Evolutionary conservation across 2,329 filamentous ascomycete species (phyloP).

Genomic region (Exophiala sideris): DNA sequence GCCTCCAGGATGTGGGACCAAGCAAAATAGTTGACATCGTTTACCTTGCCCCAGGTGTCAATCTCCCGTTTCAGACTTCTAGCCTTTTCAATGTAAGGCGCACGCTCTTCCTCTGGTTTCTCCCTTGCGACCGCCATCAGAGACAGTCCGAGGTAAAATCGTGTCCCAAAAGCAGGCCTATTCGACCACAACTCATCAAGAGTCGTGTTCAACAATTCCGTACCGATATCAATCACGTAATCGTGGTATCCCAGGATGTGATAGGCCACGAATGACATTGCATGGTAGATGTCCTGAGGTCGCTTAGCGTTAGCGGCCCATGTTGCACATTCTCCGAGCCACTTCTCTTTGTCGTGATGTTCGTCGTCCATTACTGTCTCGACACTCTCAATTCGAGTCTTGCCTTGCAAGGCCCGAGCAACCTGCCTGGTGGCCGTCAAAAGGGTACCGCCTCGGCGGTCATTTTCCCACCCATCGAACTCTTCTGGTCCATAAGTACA

Average conservation of each 20-base stretch:
- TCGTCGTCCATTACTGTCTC: slow-evolving; percentile 53
- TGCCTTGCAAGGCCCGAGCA: slow-evolving; percentile 58
- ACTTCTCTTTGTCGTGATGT: slow-evolving; percentile 51
- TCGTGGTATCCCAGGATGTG: slow-evolving; percentile 46
- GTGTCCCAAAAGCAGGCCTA: slow-evolving; percentile 40
- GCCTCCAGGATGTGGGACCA: slow-evolving; percentile 57
- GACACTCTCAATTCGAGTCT: slow-evolving; percentile 50
- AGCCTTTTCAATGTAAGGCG: slow-evolving; percentile 48
- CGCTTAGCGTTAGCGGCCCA: slow-evolving; percentile 50
- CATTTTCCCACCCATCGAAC: slow-evolving; percentile 54
- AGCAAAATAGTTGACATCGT: slow-evolving; percentile 58
- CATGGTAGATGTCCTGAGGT: slow-evolving; percentile 56
- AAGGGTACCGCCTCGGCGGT: slow-evolving; percentile 58
- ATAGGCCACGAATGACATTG: slow-evolving; percentile 46
- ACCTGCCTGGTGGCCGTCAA: slow-evolving; percentile 55
- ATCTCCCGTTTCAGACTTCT: slow-evolving; percentile 51
- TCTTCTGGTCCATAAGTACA: slow-evolving; percentile 57
- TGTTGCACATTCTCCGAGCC: slow-evolving; percentile 46
- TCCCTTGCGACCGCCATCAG: slow-evolving; percentile 44
- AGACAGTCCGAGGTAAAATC: slow-evolving; percentile 46
- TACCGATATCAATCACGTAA: slow-evolving; percentile 43
- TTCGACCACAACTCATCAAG: slow-evolving; percentile 46
- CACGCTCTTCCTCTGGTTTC: slow-evolving; percentile 43
- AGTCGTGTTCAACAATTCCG: slow-evolving; percentile 38
- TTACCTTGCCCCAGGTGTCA: slow-evolving; percentile 51